Percentiles rank a stretch among this genome's conserved stretches.
phyloP scores from a whole-genome alignment of 108 stramenopile species.

The Nannochloropsis gaditana region DNA sequence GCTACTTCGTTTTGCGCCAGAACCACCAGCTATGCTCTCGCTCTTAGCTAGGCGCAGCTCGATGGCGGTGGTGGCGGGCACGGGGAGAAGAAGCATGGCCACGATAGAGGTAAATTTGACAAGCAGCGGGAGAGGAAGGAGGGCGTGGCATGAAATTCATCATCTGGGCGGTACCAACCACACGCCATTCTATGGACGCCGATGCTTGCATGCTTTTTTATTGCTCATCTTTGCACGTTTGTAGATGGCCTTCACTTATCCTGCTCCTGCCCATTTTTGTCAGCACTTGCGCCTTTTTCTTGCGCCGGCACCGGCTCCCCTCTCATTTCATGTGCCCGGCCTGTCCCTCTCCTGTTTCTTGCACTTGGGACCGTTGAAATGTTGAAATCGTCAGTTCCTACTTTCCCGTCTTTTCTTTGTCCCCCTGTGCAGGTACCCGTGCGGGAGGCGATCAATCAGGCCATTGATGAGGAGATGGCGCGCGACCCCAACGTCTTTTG shows the following conservation, averaged over 20 bases:
- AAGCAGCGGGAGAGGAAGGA: neutral
- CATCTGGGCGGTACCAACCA: neutral
- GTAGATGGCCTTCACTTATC: neutral
- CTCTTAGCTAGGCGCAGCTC: neutral
- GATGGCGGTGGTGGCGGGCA: neutral
- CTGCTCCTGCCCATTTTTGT: too few species aligned
- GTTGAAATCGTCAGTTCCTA: neutral
- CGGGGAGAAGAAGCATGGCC: slow-evolving; percentile 21
- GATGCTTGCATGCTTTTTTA: neutral
- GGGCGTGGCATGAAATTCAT: neutral
- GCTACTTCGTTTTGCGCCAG: too few species aligned
- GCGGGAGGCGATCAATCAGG: slow-evolving; percentile 93
- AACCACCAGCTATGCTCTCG: neutral
- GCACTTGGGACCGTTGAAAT: too few species aligned
- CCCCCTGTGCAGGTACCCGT: slow-evolving; percentile 69
- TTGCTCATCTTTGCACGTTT: neutral
- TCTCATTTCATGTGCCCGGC: neutral
- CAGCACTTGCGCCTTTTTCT: too few species aligned
- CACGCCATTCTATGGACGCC: neutral
- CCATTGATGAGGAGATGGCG: slow-evolving; percentile 97
- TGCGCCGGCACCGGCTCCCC: too few species aligned
- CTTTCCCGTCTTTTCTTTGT: neutral
- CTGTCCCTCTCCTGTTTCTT: neutral
- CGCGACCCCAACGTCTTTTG: slow-evolving; percentile 79
- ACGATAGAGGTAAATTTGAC: neutral